Evolutionary conservation across 2,329 filamentous ascomycete species (phyloP), one percentile per base, ranked within the genome.

Genomic region (Canariomyces notabilis): DNA sequence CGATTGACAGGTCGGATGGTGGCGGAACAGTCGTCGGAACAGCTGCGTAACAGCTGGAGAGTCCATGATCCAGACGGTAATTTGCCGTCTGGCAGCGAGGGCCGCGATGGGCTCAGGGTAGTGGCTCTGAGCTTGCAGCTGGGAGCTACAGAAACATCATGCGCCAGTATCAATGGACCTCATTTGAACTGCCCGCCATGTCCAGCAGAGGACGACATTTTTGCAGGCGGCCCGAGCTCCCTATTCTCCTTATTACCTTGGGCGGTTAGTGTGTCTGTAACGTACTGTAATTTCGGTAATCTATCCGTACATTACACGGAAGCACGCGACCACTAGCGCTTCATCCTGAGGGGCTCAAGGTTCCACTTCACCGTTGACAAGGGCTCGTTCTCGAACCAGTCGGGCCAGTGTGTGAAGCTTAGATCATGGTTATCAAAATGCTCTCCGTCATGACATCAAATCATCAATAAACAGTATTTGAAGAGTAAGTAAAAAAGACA

Each of bases 1-100:
- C 44, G 73, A 71, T 60, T 77, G 75, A 61, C 83, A 85, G 40
- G 80, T 75, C 38, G 80, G 79, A 60, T 90, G 79, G 60, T 90
- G 87, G 36, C 81, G 80, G 59, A 95, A 94, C 34, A 97, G 79
- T 71, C 89, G 87, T 59, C 86, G 81, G 61, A 96, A 91, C 62
- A 95, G 76, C 63, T 84, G 85, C 39, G 80, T 80, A 55, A 89
- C 76, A 52, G 87, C 72, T 49, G 85, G 84, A 15, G 87, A 90
- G 70, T 95, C 89, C 89, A 95, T 95, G 31, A 40, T 51, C n/a
- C 52, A 41, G 4, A 29, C 33, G 16, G 15, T 6, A 18, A 21
- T 33, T 41, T 19, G 12, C 8, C 38, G 16, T 8, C n/a, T 38
- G 26, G 41, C n/a, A 37, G 29, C 9, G 34, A 2, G 8, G 37